phyloP scores from a whole-genome alignment of 192 early-diverging fungal species.

The Cetraspora pellucida region DNA sequence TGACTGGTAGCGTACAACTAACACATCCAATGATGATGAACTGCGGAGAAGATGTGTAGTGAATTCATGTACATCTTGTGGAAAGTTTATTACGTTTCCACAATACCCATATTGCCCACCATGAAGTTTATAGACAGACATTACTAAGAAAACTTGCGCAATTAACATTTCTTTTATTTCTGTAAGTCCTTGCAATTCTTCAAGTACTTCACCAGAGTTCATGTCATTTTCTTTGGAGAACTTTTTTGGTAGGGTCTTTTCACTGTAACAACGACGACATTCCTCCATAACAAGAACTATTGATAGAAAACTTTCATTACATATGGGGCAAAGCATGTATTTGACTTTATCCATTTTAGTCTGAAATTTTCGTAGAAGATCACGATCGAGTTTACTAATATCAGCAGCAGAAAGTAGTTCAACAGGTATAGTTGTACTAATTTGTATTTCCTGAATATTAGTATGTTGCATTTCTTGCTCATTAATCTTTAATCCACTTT shows the following conservation, averaged over 20 bases:
- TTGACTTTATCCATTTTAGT: not conserved
- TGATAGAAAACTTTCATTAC: not conserved
- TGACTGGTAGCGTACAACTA: not conserved
- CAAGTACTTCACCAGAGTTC: not conserved
- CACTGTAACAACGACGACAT: not conserved
- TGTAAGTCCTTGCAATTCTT: not conserved
- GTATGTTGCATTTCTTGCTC: not conserved
- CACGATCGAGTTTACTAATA: not conserved
- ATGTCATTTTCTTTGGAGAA: not conserved
- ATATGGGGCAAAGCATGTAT: not conserved
- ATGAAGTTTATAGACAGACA: slow-evolving; percentile 14
- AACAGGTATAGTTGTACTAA: not conserved
- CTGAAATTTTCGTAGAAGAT: not conserved
- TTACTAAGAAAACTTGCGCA: not conserved
- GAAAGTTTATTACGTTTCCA: not conserved
- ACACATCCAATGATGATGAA: not conserved
- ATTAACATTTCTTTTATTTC: not conserved
- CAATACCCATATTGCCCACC: not conserved
- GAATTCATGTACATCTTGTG: not conserved
- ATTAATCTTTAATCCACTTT: no score
- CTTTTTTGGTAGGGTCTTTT: not conserved
- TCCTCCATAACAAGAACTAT: not conserved
- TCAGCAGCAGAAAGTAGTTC: no score
- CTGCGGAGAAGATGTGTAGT: not conserved
- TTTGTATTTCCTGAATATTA: not conserved